Base-by-base conservation (phyloP, 2,329 filamentous ascomycete species). In the Neopestalotiopsis sp. region DNA sequence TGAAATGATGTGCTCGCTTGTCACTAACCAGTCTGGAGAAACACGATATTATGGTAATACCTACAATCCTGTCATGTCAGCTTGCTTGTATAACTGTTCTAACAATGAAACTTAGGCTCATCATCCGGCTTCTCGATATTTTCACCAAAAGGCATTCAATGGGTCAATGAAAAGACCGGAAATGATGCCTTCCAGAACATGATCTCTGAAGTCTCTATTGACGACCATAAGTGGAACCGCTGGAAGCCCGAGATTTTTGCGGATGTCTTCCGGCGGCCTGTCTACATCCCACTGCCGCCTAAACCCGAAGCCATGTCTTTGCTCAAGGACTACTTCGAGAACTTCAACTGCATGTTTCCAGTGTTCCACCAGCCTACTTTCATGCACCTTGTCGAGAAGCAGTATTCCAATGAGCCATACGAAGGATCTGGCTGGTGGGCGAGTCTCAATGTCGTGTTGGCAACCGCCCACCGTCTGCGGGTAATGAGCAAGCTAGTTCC, bases 51-150 rank as follows among this genome's bases (percentile, higher is more conserved):
- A 98, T 74, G 96, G 94, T 95, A 86, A 66, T 14, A 13, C 56
- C 20, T 87, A 72, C 38, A 20, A 5, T 14, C n/a, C 66, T 24
- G 2, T 34, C 20, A 9, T 32, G 34, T 7, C 13, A 28, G 1
- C 3, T 38, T 9, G 20, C 49, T 34, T 30, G 32, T 10, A 38
- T 7, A 56, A 17, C 4, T 30, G 17, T 42, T 20, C 63, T 58
- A 62, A 65, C 56, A 61, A 17, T 13, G 34, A 12, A 17, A 32
- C 14, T 6, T 38, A 96, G 94, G 95, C 32, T 98, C 95, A 0
- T 98, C 95, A 0, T 99, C 96, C 2, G 96, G 96, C 3, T 98
- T 98, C 81, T 98, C 95, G 67, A 99, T 99, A 75, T 98, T 99
- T 83, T 98, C 95, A 0, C 96, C 95, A 14, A 97, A 97, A 79